phyloP scores from a whole-genome alignment of 768 basidiomycete species.

The Cyclocybe aegerita region DNA sequence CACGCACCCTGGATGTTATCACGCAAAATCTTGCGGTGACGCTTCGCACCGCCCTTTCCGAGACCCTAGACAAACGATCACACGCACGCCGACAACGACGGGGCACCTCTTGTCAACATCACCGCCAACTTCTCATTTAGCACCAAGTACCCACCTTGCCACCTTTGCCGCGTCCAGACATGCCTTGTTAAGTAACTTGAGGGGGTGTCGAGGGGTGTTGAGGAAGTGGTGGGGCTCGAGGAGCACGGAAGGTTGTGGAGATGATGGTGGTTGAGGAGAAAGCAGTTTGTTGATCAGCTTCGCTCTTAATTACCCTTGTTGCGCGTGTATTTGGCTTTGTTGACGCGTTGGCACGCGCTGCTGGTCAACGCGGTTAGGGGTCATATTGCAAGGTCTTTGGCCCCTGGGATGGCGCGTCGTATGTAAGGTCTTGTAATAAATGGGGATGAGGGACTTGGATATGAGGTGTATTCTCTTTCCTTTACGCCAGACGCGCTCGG shows the following conservation, averaged over 20 bases:
- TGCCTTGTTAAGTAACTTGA: slow-evolving; percentile 29
- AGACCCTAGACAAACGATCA: slow-evolving; percentile 49
- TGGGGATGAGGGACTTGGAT: too few relatives aligned
- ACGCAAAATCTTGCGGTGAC: slow-evolving; percentile 79
- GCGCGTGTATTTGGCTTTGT: slow-evolving; percentile 36
- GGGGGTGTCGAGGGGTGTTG: slow-evolving; percentile 7
- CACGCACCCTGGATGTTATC: slow-evolving; percentile 76
- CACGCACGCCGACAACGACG: background rate
- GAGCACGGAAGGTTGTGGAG: slow-evolving; percentile 9
- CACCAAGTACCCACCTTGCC: slow-evolving; percentile 51
- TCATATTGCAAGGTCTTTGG: background rate
- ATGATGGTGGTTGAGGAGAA: slow-evolving; percentile 33
- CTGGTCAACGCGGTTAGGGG: background rate
- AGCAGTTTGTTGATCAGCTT: slow-evolving; percentile 33
- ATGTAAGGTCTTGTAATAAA: too few relatives aligned
- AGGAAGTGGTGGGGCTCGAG: slow-evolving; percentile 1
- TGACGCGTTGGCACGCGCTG: slow-evolving; percentile 31
- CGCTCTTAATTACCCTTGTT: slow-evolving; percentile 38
- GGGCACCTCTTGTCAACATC: background rate
- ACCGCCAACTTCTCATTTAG: background rate
- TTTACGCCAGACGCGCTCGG: too few relatives aligned
- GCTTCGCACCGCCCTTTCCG: slow-evolving; percentile 79
- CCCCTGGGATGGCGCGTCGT: too few relatives aligned
- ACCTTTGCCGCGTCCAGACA: slow-evolving; percentile 82
- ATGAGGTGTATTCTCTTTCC: too few relatives aligned